Conservation (phyloP, 257 asterid genomes). For the Ilex asprella region DNA sequence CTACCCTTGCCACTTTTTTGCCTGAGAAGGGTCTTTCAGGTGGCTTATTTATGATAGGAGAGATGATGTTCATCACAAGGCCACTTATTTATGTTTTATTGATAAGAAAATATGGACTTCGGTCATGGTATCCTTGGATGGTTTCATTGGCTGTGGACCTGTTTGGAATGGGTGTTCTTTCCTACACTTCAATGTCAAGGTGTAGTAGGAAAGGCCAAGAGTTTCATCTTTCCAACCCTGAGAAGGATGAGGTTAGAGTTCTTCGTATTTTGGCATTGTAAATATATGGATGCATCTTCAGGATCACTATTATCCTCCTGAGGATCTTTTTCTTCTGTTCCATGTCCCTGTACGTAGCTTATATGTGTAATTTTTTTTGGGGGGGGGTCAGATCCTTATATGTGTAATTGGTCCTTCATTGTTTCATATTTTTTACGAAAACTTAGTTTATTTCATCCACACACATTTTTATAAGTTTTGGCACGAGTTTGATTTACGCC, state of each 20-base stretch:
- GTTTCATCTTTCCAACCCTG: slow-evolving; percentile 44
- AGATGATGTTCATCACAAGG: slow-evolving; percentile 70
- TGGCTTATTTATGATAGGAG: slow-evolving; percentile 77
- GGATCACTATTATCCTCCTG: too few species aligned
- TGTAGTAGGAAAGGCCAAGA: slow-evolving; percentile 26
- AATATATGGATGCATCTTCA: slow-evolving; percentile 4
- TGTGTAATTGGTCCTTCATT: too few species aligned
- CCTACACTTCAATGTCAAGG: slow-evolving; percentile 28
- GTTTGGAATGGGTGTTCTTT: slow-evolving; percentile 56
- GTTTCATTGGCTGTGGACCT: slow-evolving; percentile 67
- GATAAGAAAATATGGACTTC: slow-evolving; percentile 61
- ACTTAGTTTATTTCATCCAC: too few species aligned
- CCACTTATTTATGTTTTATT: slow-evolving; percentile 76
- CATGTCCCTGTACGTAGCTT: background rate
- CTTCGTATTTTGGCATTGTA: background rate
- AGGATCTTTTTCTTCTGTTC: background rate
- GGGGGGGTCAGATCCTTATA: too few species aligned
- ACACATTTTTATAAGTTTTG: too few species aligned
- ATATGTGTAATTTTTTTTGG: too few species aligned
- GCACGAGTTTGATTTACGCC: too few species aligned
- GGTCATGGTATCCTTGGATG: slow-evolving; percentile 92
- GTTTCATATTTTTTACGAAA: too few species aligned
- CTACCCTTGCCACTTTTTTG: slow-evolving; percentile 53
- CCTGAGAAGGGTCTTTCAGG: slow-evolving; percentile 70
- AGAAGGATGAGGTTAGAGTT: slow-evolving; percentile 69